Base-by-base conservation (phyloP, 805 yeast genomes). In the Candida nitratophila region DNA sequence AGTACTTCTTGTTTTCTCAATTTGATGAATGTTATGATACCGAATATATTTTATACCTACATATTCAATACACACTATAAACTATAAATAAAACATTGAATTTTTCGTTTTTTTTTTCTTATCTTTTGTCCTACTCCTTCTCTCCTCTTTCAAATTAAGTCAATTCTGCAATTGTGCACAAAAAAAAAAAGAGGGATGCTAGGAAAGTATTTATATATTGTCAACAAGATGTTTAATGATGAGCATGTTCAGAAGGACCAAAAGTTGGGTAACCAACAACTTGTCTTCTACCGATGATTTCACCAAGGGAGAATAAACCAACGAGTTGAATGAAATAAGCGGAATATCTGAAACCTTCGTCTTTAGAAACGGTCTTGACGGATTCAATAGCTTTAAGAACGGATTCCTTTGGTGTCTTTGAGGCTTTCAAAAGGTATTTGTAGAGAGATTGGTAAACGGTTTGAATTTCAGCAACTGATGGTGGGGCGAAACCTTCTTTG, bases 401-500 rank as follows among this genome's bases (percentile, higher is more conserved):
- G 47, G 77, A 64, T 49, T 76, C 74, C 56, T 74, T 74, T 58
- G 96, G 96, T 60, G 81, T 73, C 55, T 74, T 67, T 41, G 73
- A 62, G 47, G 66, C 66, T 31, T 65, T 54, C 43, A 74, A 51
- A 37, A 71, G 65, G 54, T 68, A 69, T 46, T 68, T 66, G 69
- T 74, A 73, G 42, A 80, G 55, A 26, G 69, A 60, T 53, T 74
- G 65, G 76, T 85, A 89, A 36, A 86, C 87, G 52, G 76, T 70
- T 71, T 85, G 82, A 72, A 91, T 74, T 65, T 88, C 88, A 45
- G 77, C 76, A 49, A 74, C 57, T 36, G 87, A 64, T 57, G 99
- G 99, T 51, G 98, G 98, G 49, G 95, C 86, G 56, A 93, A 71
- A 51, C 89, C 95, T 73, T 93, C 99, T 68, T 86, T 85, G 61